A percentile compares a stretch with the other conserved stretches of the same genome.
Evolutionary conservation across 1,139 yeast genomes (phyloP).

Genomic region (Lodderomyces elongisporus): DNA sequence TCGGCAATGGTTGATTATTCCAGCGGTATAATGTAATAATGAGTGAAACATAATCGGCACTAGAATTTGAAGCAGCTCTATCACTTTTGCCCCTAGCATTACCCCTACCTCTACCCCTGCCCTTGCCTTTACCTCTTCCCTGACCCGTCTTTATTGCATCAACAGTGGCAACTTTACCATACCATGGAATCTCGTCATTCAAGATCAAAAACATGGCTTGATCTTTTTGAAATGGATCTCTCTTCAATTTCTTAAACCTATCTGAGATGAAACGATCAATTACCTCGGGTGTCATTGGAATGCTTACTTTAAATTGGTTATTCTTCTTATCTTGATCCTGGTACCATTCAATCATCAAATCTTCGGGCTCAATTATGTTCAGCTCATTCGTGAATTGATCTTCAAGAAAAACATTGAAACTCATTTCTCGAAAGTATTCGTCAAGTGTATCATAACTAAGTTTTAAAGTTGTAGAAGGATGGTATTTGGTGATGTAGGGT

Average conservation of each 20-base stretch:
- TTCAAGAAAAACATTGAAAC: conserved; percentile 58
- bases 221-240: conserved; percentile 43
- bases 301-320: conserved; percentile 33
- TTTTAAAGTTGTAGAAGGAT: conserved; percentile 33
- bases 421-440: conserved; percentile 55
- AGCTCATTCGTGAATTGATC: conserved; percentile 45
- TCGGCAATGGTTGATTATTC: conserved; percentile 52
- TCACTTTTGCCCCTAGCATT: conserved; percentile 1
- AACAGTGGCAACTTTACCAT: conserved; percentile 46
- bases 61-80: neutral
- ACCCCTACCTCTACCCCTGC: too few species aligned
- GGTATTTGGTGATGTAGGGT: conserved; percentile 22
- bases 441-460: conserved; percentile 45
- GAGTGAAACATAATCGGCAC: conserved; percentile 24
- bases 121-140: conserved; percentile 10
- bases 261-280: conserved; percentile 40
- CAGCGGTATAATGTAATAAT: conserved; percentile 52
- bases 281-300: conserved; percentile 33
- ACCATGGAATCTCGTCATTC: conserved; percentile 36
- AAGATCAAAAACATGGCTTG: conserved; percentile 44
- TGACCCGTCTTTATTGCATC: conserved; percentile 18
- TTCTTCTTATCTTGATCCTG: conserved; percentile 41
- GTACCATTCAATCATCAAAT: conserved; percentile 49
- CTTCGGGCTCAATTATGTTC: conserved; percentile 30
- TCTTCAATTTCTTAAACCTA: conserved; percentile 37